These are phyloP conservation scores for Eragrostis nindensis DNA, from an alignment of 176 grass and related monocot genomes.

Conservation along the genomic window DNA sequence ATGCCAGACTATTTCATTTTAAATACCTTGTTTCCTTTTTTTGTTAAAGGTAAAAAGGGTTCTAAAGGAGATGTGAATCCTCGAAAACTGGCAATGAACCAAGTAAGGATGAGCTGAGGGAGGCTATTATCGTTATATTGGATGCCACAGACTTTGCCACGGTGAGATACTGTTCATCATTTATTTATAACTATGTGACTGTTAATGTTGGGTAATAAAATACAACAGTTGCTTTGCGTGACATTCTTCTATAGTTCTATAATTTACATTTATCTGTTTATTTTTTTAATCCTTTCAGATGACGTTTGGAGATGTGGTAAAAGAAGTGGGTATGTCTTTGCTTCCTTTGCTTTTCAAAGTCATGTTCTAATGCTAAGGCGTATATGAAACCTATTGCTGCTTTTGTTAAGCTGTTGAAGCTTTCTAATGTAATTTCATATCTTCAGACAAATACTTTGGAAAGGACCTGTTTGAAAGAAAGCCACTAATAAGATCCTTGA, in stretches of 20 bases:
- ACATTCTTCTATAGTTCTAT: slow-evolving; percentile 9
- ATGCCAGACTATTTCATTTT: slow-evolving; percentile 20
- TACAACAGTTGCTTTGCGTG: background rate
- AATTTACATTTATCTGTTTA: slow-evolving; percentile 26
- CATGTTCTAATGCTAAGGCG: slow-evolving; percentile 24
- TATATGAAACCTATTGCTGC: slow-evolving; percentile 11
- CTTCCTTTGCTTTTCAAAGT: slow-evolving; percentile 5
- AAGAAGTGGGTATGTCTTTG: slow-evolving; percentile 57
- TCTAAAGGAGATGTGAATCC: slow-evolving; percentile 40
- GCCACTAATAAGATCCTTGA: slow-evolving; percentile 55
- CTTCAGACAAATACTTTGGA: slow-evolving; percentile 60
- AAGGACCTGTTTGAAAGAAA: slow-evolving; percentile 61
- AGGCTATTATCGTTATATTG: slow-evolving; percentile 58
- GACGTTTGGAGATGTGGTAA: slow-evolving; percentile 68
- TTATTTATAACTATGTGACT: slow-evolving; percentile 11
- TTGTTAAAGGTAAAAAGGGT: slow-evolving; percentile 41
- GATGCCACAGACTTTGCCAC: slow-evolving; percentile 50
- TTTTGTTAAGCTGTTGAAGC: slow-evolving; percentile 15
- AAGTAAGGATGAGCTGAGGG: slow-evolving; percentile 55
- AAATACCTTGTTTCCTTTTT: slow-evolving; percentile 23
- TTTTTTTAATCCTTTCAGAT: slow-evolving; percentile 47
- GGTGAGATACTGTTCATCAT: slow-evolving; percentile 33
- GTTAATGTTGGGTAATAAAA: background rate
- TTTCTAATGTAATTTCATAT: slow-evolving; percentile 42
- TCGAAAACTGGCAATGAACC: slow-evolving; percentile 37